These are phyloP conservation scores for Solanum ossicruentum DNA, from an alignment of 257 asterid species.

Conservation along the genomic window DNA sequence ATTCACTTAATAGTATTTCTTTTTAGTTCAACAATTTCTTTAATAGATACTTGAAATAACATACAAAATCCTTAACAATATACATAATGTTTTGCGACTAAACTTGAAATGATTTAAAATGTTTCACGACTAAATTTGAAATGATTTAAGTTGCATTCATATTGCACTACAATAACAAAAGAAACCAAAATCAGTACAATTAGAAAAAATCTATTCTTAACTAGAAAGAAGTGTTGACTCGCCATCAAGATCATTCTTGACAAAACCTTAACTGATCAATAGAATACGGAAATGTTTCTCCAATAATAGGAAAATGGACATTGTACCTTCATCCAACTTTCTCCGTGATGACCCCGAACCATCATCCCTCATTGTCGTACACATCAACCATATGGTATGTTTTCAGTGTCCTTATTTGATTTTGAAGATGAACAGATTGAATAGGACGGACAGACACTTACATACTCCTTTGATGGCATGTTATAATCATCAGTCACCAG, in stretches of 20 bases:
- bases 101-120: too few relatives aligned
- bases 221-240: background rate
- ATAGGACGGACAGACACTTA: background rate
- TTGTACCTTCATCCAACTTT: background rate
- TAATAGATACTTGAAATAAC: too few relatives aligned
- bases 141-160: background rate
- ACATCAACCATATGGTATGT: background rate
- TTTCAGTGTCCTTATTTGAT: background rate
- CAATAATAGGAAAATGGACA: background rate
- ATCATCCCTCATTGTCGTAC: background rate
- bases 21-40: too few relatives aligned
- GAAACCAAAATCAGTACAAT: background rate
- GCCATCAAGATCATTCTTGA: background rate
- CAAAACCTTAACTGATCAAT: background rate
- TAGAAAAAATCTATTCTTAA: background rate
- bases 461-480: background rate
- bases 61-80: too few relatives aligned
- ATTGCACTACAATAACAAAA: background rate
- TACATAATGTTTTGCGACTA: background rate
- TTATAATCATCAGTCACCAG: background rate
- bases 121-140: background rate
- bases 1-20: too few relatives aligned
- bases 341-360: background rate
- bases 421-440: background rate
- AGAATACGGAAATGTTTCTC: background rate